Conservation (phyloP, 768 basidiomycete species). For the Filobasidium wieringae region DNA sequence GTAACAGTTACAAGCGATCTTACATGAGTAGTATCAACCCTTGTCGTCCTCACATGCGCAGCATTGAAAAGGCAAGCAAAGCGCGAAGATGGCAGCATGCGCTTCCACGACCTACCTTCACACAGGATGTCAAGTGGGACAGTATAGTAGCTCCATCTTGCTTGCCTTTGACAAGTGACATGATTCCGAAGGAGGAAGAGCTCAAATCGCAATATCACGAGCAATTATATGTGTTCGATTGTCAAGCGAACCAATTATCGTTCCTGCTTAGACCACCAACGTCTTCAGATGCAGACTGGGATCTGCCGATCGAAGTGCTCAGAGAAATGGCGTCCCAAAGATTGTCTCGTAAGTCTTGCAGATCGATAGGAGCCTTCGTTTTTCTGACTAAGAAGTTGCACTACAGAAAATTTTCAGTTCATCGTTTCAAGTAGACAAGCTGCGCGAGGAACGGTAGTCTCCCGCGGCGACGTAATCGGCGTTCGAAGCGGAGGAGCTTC, state of each 20-base stretch:
- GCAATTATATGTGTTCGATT: conserved; percentile 76
- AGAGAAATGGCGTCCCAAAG: conserved; percentile 86
- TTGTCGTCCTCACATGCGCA: conserved; percentile 27
- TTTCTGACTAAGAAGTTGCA: not conserved
- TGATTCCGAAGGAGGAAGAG: conserved; percentile 65
- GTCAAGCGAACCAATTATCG: conserved; percentile 70
- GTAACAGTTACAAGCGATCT: conserved; percentile 8
- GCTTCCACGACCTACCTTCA: conserved; percentile 59
- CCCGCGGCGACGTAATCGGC: conserved; percentile 47
- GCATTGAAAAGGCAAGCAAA: conserved; percentile 24
- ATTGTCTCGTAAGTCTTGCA: conserved; percentile 42
- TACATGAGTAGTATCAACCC: conserved; percentile 29
- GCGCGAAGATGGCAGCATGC: conserved; percentile 83
- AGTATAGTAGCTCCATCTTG: conserved; percentile 73
- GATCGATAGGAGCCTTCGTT: not conserved
- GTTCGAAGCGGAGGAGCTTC: conserved; percentile 41
- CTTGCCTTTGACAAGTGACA: conserved; percentile 79
- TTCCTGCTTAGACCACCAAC: conserved; percentile 59
- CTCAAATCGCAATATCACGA: conserved; percentile 66
- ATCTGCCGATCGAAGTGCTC: conserved; percentile 44
- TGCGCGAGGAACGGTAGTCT: not conserved
- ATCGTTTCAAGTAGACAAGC: conserved; percentile 45
- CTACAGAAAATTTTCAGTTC: conserved; percentile 89
- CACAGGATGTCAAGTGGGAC: conserved; percentile 78
- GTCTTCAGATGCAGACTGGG: conserved; percentile 38